phyloP scores from a whole-genome alignment of 345 rosid species.

The Pelargonium nanum region DNA sequence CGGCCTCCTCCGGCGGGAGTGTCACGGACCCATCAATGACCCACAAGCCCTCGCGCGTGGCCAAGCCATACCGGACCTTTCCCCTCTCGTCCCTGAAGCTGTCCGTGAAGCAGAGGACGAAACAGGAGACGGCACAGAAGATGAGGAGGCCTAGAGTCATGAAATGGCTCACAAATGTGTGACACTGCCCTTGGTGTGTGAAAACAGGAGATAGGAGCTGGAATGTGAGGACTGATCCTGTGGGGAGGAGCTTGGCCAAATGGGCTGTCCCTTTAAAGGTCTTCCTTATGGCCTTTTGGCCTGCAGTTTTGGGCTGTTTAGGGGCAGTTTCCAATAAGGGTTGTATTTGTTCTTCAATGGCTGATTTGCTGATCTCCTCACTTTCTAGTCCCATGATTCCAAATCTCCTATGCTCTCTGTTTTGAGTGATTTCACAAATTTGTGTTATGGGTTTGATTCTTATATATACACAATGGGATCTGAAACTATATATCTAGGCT shows the following conservation, averaged over 20 bases:
- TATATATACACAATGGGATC: not conserved
- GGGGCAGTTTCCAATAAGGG: not conserved
- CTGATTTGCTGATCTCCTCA: not conserved
- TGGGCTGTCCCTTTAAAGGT: slow-evolving; percentile 84
- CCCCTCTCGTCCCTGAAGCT: slow-evolving; percentile 70
- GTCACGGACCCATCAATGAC: slow-evolving; percentile 65
- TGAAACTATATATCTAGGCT: too few species aligned
- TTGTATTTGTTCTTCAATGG: not conserved
- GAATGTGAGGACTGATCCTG: slow-evolving; percentile 89
- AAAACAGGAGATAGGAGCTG: slow-evolving; percentile 70
- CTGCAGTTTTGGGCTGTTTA: not conserved
- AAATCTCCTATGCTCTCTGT: not conserved
- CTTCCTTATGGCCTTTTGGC: slow-evolving; percentile 66
- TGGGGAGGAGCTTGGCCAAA: slow-evolving; percentile 80
- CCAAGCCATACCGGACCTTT: slow-evolving; percentile 58
- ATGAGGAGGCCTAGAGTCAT: slow-evolving; percentile 48
- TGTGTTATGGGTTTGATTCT: not conserved
- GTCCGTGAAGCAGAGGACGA: slow-evolving; percentile 68
- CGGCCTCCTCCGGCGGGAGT: slow-evolving; percentile 43
- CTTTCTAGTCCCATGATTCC: not conserved
- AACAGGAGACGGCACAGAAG: slow-evolving; percentile 63
- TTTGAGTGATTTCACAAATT: not conserved
- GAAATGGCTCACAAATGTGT: slow-evolving; percentile 29
- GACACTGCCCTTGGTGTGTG: slow-evolving; percentile 72
- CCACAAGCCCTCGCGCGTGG: slow-evolving; percentile 64